Percentiles rank a stretch among this genome's conserved stretches.
Conservation (phyloP, 192 early-diverging fungal genomes). For the Backusella parvicylindrica region DNA sequence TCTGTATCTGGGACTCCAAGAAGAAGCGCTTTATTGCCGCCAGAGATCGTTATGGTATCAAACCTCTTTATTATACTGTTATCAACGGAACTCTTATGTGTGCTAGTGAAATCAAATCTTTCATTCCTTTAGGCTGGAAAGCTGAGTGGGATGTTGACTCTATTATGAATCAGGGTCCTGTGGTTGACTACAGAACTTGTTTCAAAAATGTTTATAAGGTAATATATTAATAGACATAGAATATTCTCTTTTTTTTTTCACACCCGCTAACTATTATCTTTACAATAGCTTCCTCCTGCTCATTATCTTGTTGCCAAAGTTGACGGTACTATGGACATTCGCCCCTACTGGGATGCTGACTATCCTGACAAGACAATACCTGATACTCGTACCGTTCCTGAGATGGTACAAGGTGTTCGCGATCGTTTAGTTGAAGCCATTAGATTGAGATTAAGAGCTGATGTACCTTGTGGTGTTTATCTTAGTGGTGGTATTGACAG, state of each 20-base stretch:
- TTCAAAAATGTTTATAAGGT: conserved; percentile 24
- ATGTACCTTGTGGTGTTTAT: conserved; percentile 13
- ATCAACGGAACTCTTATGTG: conserved; percentile 10
- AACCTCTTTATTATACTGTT: conserved; percentile 19
- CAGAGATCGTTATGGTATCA: conserved; percentile 21
- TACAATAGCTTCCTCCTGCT: conserved; percentile 12
- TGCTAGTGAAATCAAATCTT: conserved; percentile 20
- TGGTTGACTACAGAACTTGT: conserved; percentile 11
- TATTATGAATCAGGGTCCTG: background rate
- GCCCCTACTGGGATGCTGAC: conserved; percentile 18
- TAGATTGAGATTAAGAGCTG: conserved; percentile 11
- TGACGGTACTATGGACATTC: background rate
- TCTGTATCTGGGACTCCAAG: conserved; percentile 12
- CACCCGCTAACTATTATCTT: background rate
- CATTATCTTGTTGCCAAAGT: conserved; percentile 1
- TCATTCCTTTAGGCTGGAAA: conserved; percentile 14
- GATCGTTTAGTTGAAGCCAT: conserved; percentile 20
- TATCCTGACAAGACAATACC: conserved; percentile 12
- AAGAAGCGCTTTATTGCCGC: conserved; percentile 7
- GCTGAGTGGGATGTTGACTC: conserved; percentile 16
- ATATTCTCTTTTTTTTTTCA: background rate
- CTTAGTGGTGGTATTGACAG: conserved; percentile 19
- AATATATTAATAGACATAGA: background rate
- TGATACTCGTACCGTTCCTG: conserved; percentile 11
- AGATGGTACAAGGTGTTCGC: conserved; percentile 18